Conservation (phyloP, 169 alveolate genomes). For the Eimeria brunetti region DNA sequence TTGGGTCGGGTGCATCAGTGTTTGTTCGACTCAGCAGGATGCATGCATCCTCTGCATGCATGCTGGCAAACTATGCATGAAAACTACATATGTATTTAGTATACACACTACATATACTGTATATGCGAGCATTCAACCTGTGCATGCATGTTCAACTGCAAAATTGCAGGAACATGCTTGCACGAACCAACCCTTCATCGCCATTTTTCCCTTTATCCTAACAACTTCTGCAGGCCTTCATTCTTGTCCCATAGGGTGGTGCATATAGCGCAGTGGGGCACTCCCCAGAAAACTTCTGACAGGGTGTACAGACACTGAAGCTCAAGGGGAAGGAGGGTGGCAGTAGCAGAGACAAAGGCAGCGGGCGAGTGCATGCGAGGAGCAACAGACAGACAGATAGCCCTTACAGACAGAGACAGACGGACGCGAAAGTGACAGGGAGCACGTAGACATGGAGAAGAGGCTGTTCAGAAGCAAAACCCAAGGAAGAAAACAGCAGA, state of each 20-base stretch:
- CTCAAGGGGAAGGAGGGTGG: not conserved
- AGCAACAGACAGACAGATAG: not conserved
- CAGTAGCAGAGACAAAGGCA: not conserved
- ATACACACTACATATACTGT: too few species aligned
- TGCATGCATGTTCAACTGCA: not conserved
- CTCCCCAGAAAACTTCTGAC: not conserved
- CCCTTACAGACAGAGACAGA: not conserved
- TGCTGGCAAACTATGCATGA: not conserved
- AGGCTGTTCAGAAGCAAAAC: not conserved
- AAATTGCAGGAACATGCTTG: not conserved
- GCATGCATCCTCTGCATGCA: not conserved
- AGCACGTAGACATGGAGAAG: not conserved
- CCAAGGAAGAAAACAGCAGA: not conserved
- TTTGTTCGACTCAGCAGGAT: too few species aligned
- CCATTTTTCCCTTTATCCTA: not conserved
- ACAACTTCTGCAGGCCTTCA: not conserved
- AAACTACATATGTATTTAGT: too few species aligned
- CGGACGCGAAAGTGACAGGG: not conserved
- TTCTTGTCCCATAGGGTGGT: not conserved
- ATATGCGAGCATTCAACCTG: too few species aligned
- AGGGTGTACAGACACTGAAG: not conserved
- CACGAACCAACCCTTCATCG: not conserved
- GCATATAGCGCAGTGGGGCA: not conserved
- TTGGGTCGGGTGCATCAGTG: too few species aligned
- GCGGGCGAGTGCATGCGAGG: not conserved